Evolutionary conservation across 75 land plant species (phyloP), one percentile per base, ranked within the genome.

Genomic region (Larix kaempferi): DNA sequence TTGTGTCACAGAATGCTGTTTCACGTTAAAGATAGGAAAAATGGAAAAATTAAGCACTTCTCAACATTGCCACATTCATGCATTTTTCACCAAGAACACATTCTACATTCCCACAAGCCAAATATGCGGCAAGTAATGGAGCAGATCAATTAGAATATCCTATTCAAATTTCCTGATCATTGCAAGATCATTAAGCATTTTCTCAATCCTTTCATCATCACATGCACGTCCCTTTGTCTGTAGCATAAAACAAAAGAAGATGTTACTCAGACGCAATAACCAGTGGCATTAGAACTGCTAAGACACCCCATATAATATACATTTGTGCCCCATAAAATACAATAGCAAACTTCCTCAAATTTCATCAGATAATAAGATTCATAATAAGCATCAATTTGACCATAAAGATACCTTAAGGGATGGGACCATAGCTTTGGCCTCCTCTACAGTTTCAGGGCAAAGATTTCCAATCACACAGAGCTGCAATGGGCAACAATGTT

Each of bases 381-480:
- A 11, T 12, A 26, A 56, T 2, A 16, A 44, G n/a, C 16, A 52
- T 25, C 5, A 6, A 22, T 16, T 39, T 19, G 14, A 33, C 4
- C 29, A 69, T 56, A 76, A 29, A 16, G 22, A 61, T 80, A 93
- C 94, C 85, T 88, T 87, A 61, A 93, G 81, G 17, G 98, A 89
- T 41, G 98, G 98, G 57, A 95, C 98, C 88, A 95, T 84, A 57
- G 94, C 98, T 59, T 88, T 89, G 49, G 96, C 98, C 85, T 95
- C 98, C 74, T 95, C 98, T 49, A 91, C 90, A 33, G 96, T 93
- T 74, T 95, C 98, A 67, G 96, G 98, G 78, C 96, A 91, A 57
- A 93, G 85, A 78, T 95, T 95, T 39, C 98, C 96, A 86, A 91
- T 87, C 25, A 95, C 94, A 77, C 92, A 89, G 41, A 93, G 98